Evolutionary conservation across 169 alveolate genomes (phyloP), one percentile per base, ranked within the genome.

Genomic region (Eimeria necatrix): DNA sequence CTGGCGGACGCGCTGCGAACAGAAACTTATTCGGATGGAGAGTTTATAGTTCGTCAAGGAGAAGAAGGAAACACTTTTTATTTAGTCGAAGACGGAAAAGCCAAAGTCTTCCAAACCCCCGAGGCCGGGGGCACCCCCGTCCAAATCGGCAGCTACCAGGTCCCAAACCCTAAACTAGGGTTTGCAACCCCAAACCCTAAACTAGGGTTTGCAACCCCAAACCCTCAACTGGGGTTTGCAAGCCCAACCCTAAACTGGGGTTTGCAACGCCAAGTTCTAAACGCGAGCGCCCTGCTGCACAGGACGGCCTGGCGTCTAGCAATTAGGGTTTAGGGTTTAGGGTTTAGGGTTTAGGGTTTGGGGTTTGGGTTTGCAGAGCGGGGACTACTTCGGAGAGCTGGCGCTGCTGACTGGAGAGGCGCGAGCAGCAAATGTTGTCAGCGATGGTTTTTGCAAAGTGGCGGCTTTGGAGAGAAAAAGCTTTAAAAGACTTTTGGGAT

Each of bases 321-420:
- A n/a, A 56, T 56, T 56, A 56, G 64, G 64, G 64, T 56, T 56
- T 56, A 56, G n/a, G n/a, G n/a, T n/a, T 56, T 56, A 56, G 64
- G 64, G 64, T 56, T 56, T 56, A 56, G 64, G 64, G 64, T 56
- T 14, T 56, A 56, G 64, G 64, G 64, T n/a, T n/a, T n/a, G n/a
- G n/a, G 26, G 10, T 97, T 7, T 96, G 96, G 78, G 95, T 93
- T 84, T 97, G 97, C 68, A 94, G 97, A 83, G 97, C 76, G 99
- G 99, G 4, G 99, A 98, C 87, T 98, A 98, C 96, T 99, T 99
- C 94, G 99, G 99, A 32, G 99, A 99, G 96, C 95, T 99, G 86
- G 99, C 99, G 52, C 90, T 95, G 8, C 70, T 95, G 64, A 93
- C 76, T 78, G 98, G 98, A 73, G 98, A 98, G 64, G 99, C 99